These are phyloP conservation scores for Hypoxylon trugodes DNA, from an alignment of 495 filamentous ascomycete genomes.

Conservation along the genomic window DNA sequence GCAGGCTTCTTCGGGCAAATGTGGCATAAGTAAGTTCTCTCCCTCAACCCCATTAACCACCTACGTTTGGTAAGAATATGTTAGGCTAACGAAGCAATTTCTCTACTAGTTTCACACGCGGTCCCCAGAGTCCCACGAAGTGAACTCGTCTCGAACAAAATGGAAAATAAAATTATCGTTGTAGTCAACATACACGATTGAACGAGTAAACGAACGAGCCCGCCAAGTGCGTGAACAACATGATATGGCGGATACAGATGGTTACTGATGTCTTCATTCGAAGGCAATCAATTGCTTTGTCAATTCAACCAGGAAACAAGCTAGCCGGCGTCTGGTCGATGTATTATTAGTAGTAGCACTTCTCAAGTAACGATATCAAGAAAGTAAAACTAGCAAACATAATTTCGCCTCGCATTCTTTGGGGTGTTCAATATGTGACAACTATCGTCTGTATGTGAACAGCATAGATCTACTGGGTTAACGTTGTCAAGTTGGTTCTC, in stretches of 20 bases:
- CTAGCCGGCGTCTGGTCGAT: slow-evolving; percentile 1
- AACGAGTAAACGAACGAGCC: too few relatives aligned
- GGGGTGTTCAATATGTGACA: too few relatives aligned
- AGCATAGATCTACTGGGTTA: too few relatives aligned
- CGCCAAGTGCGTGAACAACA: too few relatives aligned
- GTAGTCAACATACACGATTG: too few relatives aligned
- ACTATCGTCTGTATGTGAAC: too few relatives aligned
- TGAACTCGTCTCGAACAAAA: slow-evolving; percentile 9
- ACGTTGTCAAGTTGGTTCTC: too few relatives aligned
- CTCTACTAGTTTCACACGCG: slow-evolving; percentile 44
- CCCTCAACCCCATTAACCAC: not conserved
- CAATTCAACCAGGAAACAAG: not conserved
- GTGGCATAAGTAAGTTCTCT: slow-evolving; percentile 54
- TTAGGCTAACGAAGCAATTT: not conserved
- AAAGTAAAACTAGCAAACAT: too few relatives aligned
- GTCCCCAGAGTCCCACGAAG: slow-evolving; percentile 31
- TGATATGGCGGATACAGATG: too few relatives aligned
- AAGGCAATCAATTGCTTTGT: not conserved
- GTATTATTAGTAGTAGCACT: slow-evolving; percentile 9
- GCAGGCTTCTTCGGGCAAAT: slow-evolving; percentile 55
- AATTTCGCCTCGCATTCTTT: too few relatives aligned
- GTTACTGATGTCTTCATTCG: too few relatives aligned
- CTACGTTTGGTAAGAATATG: not conserved
- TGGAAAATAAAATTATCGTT: too few relatives aligned
- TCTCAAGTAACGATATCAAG: slow-evolving; percentile 15